These are phyloP conservation scores for Talaromyces sp. DNA, from an alignment of 2,329 filamentous ascomycete genomes.

Conservation along the genomic window DNA sequence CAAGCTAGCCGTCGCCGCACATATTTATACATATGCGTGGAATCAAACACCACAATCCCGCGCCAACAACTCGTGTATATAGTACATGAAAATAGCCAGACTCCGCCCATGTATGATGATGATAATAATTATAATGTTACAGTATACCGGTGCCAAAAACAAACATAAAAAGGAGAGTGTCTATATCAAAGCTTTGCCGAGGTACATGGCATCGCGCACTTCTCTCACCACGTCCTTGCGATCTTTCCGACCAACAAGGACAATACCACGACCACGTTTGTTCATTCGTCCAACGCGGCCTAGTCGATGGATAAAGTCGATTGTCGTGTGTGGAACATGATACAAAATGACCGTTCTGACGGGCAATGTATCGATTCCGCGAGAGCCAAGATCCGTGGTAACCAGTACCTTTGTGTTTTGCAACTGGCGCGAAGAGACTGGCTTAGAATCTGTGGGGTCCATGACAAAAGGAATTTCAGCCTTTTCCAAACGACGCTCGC, in stretches of 20 bases:
- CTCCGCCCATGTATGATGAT: slow-evolving; percentile 1
- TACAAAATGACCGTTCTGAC: slow-evolving; percentile 90
- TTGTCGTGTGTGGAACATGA: slow-evolving; percentile 94
- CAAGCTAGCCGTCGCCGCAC: background rate
- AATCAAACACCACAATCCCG: background rate
- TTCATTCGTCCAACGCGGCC: slow-evolving; percentile 92
- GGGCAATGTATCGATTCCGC: slow-evolving; percentile 89
- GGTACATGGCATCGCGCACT: slow-evolving; percentile 84
- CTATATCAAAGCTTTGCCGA: slow-evolving; percentile 70
- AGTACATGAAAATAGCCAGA: slow-evolving; percentile 2
- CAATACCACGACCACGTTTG: slow-evolving; percentile 78
- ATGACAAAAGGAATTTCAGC: slow-evolving; percentile 37
- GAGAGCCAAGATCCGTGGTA: slow-evolving; percentile 84
- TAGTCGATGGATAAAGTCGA: slow-evolving; percentile 95
- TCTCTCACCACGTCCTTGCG: slow-evolving; percentile 85
- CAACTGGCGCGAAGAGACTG: slow-evolving; percentile 44
- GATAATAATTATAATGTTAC: background rate
- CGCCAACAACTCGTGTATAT: background rate
- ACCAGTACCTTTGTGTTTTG: slow-evolving; percentile 85
- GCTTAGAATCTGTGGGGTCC: slow-evolving; percentile 18
- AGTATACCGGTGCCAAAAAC: background rate
- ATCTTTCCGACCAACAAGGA: slow-evolving; percentile 84
- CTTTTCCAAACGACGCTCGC: slow-evolving; percentile 24
- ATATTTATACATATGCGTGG: background rate
- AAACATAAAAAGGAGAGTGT: slow-evolving; percentile 1